Percentiles rank a stretch among this genome's conserved stretches.
Conservation (phyloP, 2,329 filamentous ascomycete species). For the Fusarium transvaalense region DNA sequence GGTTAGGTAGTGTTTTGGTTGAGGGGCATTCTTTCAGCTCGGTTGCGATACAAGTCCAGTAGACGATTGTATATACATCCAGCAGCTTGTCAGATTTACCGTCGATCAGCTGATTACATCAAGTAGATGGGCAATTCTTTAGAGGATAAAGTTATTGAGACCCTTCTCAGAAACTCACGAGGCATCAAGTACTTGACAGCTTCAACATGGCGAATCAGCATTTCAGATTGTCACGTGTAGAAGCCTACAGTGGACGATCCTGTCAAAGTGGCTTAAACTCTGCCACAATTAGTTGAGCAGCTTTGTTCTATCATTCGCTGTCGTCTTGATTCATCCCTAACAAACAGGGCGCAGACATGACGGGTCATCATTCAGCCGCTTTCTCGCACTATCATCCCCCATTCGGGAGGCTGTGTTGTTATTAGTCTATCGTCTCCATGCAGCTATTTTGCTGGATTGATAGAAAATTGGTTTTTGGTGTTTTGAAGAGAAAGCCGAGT, state of each 20-base stretch:
- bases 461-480: background rate
- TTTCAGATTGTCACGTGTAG: constrained; percentile 41
- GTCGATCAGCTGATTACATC: background rate
- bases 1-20: background rate
- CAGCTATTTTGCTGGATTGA: background rate
- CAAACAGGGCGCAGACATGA: constrained; percentile 16
- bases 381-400: constrained; percentile 42
- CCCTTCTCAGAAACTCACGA: constrained; percentile 1
- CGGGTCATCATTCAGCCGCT: constrained; percentile 52
- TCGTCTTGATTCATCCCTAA: constrained; percentile 36
- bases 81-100: background rate
- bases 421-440: no score
- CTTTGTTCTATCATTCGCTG: constrained; percentile 24
- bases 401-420: constrained; percentile 7
- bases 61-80: background rate
- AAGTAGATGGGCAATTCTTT: background rate
- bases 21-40: constrained; percentile 7
- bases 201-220: constrained; percentile 39
- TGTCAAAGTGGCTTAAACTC: constrained; percentile 25
- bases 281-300: constrained; percentile 25
- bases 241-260: constrained; percentile 25
- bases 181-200: constrained; percentile 13
- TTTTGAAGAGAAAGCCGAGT: background rate
- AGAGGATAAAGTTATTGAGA: background rate
- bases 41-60: background rate